Conservation (phyloP, 768 basidiomycete species). For the Rhodotorula diobovata region DNA sequence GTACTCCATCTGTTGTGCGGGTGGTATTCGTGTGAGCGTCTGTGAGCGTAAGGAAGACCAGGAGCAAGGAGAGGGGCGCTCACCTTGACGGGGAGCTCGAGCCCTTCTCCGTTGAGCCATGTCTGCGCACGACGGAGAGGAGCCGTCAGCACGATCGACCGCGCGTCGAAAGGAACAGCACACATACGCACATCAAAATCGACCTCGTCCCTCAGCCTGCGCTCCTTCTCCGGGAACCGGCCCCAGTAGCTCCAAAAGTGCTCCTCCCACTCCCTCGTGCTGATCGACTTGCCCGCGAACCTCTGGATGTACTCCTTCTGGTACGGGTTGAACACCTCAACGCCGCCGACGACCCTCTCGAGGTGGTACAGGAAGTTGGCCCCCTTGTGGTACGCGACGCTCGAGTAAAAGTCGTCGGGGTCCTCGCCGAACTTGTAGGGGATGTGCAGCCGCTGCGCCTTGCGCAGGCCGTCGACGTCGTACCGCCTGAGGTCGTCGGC, state of each 20-base stretch:
- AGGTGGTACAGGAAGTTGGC: conserved; percentile 80
- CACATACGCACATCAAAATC: conserved; percentile 32
- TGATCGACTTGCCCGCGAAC: conserved; percentile 48
- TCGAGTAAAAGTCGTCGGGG: conserved; percentile 49
- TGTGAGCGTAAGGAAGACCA: no score
- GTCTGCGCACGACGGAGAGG: background rate
- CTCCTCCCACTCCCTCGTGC: conserved; percentile 48
- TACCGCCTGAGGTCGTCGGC: conserved; percentile 60
- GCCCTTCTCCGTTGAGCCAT: conserved; percentile 50
- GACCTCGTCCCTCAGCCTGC: conserved; percentile 41
- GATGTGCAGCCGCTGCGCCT: conserved; percentile 26
- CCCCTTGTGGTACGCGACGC: conserved; percentile 70
- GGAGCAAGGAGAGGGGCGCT: background rate
- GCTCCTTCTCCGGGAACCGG: conserved; percentile 43
- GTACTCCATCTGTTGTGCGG: conserved; percentile 37
- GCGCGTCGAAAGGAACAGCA: background rate
- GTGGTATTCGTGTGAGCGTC: no score
- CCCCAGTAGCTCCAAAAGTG: conserved; percentile 49
- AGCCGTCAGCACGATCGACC: background rate
- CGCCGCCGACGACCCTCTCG: conserved; percentile 47
- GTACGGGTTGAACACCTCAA: conserved; percentile 45
- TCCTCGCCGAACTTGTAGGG: conserved; percentile 40
- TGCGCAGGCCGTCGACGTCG: conserved; percentile 13
- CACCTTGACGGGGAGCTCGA: conserved; percentile 46
- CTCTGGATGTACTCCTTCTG: conserved; percentile 49